A percentile compares a stretch with the other conserved stretches of the same genome.
Conservation (phyloP, 2,329 filamentous ascomycete species). For the Fusarium sp. region DNA sequence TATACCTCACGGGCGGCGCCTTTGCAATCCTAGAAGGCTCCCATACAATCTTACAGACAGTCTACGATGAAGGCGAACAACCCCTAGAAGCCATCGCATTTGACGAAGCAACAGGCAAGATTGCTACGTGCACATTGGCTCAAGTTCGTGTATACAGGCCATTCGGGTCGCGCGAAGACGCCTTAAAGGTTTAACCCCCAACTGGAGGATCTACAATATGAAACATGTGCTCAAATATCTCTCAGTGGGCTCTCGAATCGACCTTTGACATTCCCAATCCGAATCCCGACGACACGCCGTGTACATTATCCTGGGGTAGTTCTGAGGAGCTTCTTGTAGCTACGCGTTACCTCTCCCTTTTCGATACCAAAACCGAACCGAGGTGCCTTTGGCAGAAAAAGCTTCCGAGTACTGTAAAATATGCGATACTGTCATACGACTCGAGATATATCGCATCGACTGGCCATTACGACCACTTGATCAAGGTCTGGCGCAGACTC, state of each 20-base stretch:
- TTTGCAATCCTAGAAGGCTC: slow-evolving; percentile 85
- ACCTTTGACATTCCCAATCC: slow-evolving; percentile 63
- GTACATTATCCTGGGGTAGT: slow-evolving; percentile 84
- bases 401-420: slow-evolving; percentile 79
- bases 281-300: slow-evolving; percentile 53
- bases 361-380: slow-evolving; percentile 63
- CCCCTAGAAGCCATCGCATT: slow-evolving; percentile 81
- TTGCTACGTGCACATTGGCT: slow-evolving; percentile 78
- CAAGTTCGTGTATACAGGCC: slow-evolving; percentile 84
- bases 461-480: slow-evolving; percentile 81
- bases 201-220: neutral
- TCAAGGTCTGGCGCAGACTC: slow-evolving; percentile 93
- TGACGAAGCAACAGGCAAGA: slow-evolving; percentile 86
- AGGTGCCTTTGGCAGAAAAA: slow-evolving; percentile 78
- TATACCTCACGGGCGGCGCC: slow-evolving; percentile 90
- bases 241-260: slow-evolving; percentile 74
- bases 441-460: slow-evolving; percentile 87
- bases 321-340: slow-evolving; percentile 87
- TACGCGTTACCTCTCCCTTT: slow-evolving; percentile 77
- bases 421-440: slow-evolving; percentile 86
- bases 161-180: slow-evolving; percentile 76
- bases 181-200: slow-evolving; percentile 72
- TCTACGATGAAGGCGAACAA: slow-evolving; percentile 84
- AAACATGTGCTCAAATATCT: slow-evolving; percentile 41
- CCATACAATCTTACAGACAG: slow-evolving; percentile 84